phyloP scores from a whole-genome alignment of 176 grass and related monocot species.

The Olyra latifolia region DNA sequence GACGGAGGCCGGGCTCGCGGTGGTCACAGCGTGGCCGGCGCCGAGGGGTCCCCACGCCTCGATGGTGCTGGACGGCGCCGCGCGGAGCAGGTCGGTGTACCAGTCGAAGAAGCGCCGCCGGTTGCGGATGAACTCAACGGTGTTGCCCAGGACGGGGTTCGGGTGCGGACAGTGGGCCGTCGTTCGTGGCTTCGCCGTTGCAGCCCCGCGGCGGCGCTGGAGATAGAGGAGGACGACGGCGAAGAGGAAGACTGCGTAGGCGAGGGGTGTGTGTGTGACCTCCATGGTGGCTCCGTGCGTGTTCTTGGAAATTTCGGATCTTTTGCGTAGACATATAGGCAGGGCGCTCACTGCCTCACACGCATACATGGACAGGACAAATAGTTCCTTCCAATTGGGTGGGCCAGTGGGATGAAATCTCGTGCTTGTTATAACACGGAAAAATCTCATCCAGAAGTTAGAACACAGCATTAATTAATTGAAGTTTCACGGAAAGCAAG shows the following conservation, averaged over 20 bases:
- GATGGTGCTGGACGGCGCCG: slow-evolving; percentile 47
- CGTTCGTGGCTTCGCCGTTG: neutral
- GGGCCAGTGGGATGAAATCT: too few species aligned
- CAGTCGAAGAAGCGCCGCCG: slow-evolving; percentile 74
- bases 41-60: slow-evolving; percentile 45
- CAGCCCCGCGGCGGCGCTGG: neutral
- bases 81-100: slow-evolving; percentile 48
- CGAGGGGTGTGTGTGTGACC: neutral
- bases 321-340: neutral
- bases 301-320: neutral
- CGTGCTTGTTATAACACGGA: too few species aligned
- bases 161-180: slow-evolving; percentile 46
- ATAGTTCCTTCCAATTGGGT: too few species aligned
- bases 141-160: slow-evolving; percentile 57
- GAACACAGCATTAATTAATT: too few species aligned
- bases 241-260: slow-evolving; percentile 29
- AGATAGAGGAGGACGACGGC: slow-evolving; percentile 13
- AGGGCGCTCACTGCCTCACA: too few species aligned
- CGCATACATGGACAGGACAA: too few species aligned
- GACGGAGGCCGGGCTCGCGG: slow-evolving; percentile 42
- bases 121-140: slow-evolving; percentile 61
- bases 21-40: slow-evolving; percentile 48
- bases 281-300: slow-evolving; percentile 21
- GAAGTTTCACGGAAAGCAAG: too few species aligned
- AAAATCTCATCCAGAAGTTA: too few species aligned